Evolutionary conservation across 768 basidiomycete species (phyloP).

Genomic region (Hygrocybe coccinea): DNA sequence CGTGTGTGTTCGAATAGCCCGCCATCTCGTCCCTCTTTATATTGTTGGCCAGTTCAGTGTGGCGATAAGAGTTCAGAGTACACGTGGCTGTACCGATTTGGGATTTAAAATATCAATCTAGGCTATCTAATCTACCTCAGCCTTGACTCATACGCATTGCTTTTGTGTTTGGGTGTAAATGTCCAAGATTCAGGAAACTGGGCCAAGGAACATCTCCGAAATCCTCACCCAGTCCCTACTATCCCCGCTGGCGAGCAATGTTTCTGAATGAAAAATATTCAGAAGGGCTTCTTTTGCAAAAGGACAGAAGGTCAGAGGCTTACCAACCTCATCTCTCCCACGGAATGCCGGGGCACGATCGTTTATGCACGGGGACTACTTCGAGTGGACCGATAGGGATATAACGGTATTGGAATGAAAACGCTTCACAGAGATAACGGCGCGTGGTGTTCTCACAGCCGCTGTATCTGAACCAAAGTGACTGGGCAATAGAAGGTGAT

Average conservation of each 20-base stretch:
- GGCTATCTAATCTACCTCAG: slow-evolving; percentile 30
- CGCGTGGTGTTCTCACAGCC: slow-evolving; percentile 87
- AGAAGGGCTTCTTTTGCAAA: no score
- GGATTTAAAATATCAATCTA: no score
- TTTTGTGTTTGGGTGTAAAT: slow-evolving; percentile 93
- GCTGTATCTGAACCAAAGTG: slow-evolving; percentile 85
- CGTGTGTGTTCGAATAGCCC: slow-evolving; percentile 13
- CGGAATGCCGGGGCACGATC: slow-evolving; percentile 85
- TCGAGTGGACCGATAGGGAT: slow-evolving; percentile 92
- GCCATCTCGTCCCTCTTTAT: no score
- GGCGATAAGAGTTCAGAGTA: no score
- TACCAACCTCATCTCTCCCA: slow-evolving; percentile 80
- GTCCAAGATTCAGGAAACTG: slow-evolving; percentile 75
- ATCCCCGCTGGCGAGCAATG: slow-evolving; percentile 72
- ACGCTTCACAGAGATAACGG: slow-evolving; percentile 89
- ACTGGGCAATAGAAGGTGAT: no score
- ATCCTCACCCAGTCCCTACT: slow-evolving; percentile 89
- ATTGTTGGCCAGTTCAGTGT: not conserved
- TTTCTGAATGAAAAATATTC: slow-evolving; percentile 48
- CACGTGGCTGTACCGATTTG: no score
- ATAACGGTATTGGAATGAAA: slow-evolving; percentile 96
- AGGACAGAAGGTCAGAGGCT: no score
- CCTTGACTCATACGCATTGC: slow-evolving; percentile 67
- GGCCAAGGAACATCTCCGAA: slow-evolving; percentile 92
- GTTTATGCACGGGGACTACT: slow-evolving; percentile 75